Evolutionary conservation across 805 yeast genomes (phyloP), one percentile per base, ranked within the genome.

Genomic region (Metschnikowia sp.): DNA sequence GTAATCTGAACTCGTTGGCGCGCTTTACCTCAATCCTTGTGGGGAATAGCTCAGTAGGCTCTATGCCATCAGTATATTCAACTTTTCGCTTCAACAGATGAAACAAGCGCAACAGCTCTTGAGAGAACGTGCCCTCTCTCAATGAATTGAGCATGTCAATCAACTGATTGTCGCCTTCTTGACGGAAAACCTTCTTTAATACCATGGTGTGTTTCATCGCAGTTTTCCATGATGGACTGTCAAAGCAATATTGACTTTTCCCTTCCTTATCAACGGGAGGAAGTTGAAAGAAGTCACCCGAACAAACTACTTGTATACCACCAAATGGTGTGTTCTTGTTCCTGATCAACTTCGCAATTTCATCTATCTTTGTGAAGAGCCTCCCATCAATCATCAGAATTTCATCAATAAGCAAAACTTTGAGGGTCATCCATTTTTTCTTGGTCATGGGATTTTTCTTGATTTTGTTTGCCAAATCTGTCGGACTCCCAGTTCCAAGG

Each of bases 211-310:
- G 66, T 32, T 76, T 66, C 51, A 87, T 79, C 6, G 82, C 70
- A 18, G 70, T 66, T 48, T 72, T 72, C 95, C 95, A 87, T 3
- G 83, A 68, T 2, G 64, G 55, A 29, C 83, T 73, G 52, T 86
- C 86, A 65, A 87, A 87, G 7, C 91, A 84, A 67, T 83, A 86
- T 42, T 62, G 42, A 51, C 68, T 39, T 47, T 55, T 22, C 26
- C 62, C 64, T 40, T 49, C 56, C 45, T 65, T 74, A 11, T 72
- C 63, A 8, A 84, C 88, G 0, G 96, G 96, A 0, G 96, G 96
- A 38, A 87, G 65, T 60, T 87, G 96, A 61, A 79, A 86, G 61
- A 87, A 87, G 62, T 87, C 96, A 7, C 96, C 95, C 68, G 88
- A 83, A 12, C 83, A 77, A 31, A 87, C 76, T 13, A 87, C 58